These are phyloP conservation scores for Chaetomium sp. DNA, from an alignment of 2,329 filamentous ascomycete genomes.

Conservation along the genomic window DNA sequence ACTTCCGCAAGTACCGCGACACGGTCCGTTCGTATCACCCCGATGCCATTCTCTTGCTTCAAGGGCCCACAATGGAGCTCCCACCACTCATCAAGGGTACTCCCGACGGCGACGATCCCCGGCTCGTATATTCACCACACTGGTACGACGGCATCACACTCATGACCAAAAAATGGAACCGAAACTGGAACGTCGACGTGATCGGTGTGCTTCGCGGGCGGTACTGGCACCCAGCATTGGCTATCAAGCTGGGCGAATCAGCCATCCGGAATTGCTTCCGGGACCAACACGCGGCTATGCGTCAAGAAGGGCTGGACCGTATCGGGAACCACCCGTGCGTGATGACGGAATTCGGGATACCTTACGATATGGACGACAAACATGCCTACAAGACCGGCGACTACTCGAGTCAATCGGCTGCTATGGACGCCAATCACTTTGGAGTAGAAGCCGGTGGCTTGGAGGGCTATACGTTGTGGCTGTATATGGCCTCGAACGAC, in stretches of 20 bases:
- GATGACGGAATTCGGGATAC: slow-evolving; percentile 93
- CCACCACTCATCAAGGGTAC: slow-evolving; percentile 85
- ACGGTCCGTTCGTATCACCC: slow-evolving; percentile 70
- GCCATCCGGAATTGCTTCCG: slow-evolving; percentile 91
- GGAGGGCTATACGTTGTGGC: slow-evolving; percentile 85
- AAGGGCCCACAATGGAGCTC: slow-evolving; percentile 86
- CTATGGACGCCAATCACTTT: slow-evolving; percentile 94
- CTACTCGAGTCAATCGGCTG: slow-evolving; percentile 84
- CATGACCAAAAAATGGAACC: slow-evolving; percentile 98
- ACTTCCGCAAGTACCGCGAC: slow-evolving; percentile 70
- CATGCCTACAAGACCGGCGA: slow-evolving; percentile 93
- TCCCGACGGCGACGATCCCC: slow-evolving; percentile 73
- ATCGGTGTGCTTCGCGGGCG: slow-evolving; percentile 83
- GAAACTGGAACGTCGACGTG: slow-evolving; percentile 93
- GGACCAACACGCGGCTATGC: slow-evolving; percentile 77
- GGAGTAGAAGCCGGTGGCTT: slow-evolving; percentile 77
- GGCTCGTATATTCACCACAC: slow-evolving; percentile 88
- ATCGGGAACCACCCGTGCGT: slow-evolving; percentile 85
- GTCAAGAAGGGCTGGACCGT: slow-evolving; percentile 79
- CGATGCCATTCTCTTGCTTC: slow-evolving; percentile 79
- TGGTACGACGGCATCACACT: slow-evolving; percentile 96
- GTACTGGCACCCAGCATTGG: slow-evolving; percentile 84
- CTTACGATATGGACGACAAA: slow-evolving; percentile 98
- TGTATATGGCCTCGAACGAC: slow-evolving; percentile 76
- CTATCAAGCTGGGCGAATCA: slow-evolving; percentile 84